phyloP scores from a whole-genome alignment of 257 asterid genomes.

The Lavandula angustifolia region DNA sequence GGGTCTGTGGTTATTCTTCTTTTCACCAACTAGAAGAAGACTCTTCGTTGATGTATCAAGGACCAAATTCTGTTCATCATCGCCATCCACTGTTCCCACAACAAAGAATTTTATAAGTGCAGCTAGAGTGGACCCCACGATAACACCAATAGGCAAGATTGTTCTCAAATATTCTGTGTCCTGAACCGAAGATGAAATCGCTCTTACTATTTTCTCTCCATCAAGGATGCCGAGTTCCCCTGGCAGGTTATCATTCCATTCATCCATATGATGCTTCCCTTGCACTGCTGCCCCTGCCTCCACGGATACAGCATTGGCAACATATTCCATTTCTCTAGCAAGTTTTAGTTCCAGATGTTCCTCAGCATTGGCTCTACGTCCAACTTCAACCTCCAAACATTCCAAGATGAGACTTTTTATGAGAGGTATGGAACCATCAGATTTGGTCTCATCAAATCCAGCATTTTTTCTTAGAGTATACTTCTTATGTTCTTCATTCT shows the following conservation, averaged over 20 bases:
- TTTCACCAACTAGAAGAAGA: constrained; percentile 33
- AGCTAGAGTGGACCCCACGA: constrained; percentile 84
- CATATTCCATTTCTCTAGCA: constrained; percentile 61
- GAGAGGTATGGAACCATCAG: constrained; percentile 37
- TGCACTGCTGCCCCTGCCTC: constrained; percentile 42
- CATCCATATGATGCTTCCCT: constrained; percentile 31
- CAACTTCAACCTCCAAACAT: constrained; percentile 70
- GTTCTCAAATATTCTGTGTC: constrained; percentile 63
- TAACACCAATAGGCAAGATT: constrained; percentile 80
- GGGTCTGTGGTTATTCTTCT: constrained; percentile 33
- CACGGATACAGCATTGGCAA: constrained; percentile 68
- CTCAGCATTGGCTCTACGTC: constrained; percentile 58
- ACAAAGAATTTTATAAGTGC: constrained; percentile 63
- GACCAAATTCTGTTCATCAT: constrained; percentile 37
- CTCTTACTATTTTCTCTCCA: constrained; percentile 57
- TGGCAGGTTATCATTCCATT: constrained; percentile 33
- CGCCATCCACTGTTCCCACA: constrained; percentile 50
- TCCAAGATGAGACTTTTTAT: constrained; percentile 60
- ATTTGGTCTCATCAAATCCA: constrained; percentile 36
- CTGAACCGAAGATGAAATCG: constrained; percentile 66
- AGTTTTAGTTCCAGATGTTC: constrained; percentile 67
- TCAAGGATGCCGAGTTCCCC: constrained; percentile 51
- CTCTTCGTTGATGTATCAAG: constrained; percentile 36
- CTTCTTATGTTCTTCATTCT: constrained; percentile 1
- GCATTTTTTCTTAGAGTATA: constrained; percentile 28